phyloP scores from a whole-genome alignment of 176 grass and related monocot species.

The Hyparrhenia diplandra region DNA sequence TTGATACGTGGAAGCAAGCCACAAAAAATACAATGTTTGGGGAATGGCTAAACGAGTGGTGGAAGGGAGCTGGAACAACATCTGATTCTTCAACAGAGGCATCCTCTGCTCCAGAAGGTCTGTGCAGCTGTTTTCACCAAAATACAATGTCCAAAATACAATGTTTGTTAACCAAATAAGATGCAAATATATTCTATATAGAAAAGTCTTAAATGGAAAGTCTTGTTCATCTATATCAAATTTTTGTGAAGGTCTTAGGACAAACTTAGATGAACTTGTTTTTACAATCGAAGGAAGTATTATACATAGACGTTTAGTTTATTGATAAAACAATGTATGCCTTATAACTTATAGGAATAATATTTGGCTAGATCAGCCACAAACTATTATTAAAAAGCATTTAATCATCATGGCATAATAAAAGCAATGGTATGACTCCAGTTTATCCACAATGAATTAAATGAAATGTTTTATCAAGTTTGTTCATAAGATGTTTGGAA shows the following conservation, averaged over 20 bases:
- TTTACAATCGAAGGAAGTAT: background rate
- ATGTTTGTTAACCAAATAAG: background rate
- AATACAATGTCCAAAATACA: slow-evolving; percentile 19
- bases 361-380: background rate
- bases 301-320: background rate
- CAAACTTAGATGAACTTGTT: background rate
- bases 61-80: slow-evolving; percentile 66
- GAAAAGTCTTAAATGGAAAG: background rate
- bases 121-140: slow-evolving; percentile 19
- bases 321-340: background rate
- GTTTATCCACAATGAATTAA: background rate
- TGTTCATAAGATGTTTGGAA: background rate
- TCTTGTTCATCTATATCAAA: background rate
- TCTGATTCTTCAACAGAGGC: slow-evolving; percentile 41
- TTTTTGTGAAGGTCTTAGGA: background rate
- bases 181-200: background rate
- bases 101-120: slow-evolving; percentile 54
- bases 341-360: background rate
- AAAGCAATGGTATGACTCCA: background rate
- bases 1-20: slow-evolving; percentile 90
- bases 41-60: slow-evolving; percentile 99
- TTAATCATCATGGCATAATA: background rate
- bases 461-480: background rate
- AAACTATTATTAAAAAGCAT: background rate
- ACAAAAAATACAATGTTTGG: slow-evolving; percentile 99